phyloP scores from a whole-genome alignment of 208 protist genomes.

The Phytomonas francai region DNA sequence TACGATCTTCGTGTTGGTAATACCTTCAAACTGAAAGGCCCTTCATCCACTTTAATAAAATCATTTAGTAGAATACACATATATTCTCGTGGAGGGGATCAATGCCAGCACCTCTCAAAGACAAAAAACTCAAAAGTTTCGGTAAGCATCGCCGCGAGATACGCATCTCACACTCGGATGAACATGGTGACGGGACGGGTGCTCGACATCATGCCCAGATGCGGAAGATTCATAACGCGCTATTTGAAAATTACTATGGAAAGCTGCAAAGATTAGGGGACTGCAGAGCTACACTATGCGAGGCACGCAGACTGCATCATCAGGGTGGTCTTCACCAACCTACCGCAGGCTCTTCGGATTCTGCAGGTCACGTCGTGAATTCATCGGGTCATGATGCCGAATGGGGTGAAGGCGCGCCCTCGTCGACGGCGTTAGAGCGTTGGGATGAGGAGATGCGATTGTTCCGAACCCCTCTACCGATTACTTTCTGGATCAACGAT shows the following conservation, averaged over 20 bases:
- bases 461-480: constrained; percentile 65
- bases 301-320: constrained; percentile 11
- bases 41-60: neutral
- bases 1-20: neutral
- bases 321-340: neutral
- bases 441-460: constrained; percentile 58
- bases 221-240: constrained; percentile 31
- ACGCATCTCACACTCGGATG: constrained; percentile 32
- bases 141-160: constrained; percentile 56
- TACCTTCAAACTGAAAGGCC: neutral
- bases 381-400: neutral
- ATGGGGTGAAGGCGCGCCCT: constrained; percentile 1
- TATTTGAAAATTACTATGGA: constrained; percentile 65
- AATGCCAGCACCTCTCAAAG: constrained; percentile 20
- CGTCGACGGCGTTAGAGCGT: constrained; percentile 9
- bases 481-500: constrained; percentile 83
- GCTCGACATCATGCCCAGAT: constrained; percentile 50
- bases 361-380: neutral
- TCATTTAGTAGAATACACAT: neutral
- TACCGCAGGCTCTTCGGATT: neutral
- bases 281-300: neutral
- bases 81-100: neutral
- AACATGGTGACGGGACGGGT: constrained; percentile 63
- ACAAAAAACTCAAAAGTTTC: constrained; percentile 60
- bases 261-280: constrained; percentile 51